These are phyloP conservation scores for Ogataea angusta DNA, from an alignment of 805 yeast genomes.

Conservation along the genomic window DNA sequence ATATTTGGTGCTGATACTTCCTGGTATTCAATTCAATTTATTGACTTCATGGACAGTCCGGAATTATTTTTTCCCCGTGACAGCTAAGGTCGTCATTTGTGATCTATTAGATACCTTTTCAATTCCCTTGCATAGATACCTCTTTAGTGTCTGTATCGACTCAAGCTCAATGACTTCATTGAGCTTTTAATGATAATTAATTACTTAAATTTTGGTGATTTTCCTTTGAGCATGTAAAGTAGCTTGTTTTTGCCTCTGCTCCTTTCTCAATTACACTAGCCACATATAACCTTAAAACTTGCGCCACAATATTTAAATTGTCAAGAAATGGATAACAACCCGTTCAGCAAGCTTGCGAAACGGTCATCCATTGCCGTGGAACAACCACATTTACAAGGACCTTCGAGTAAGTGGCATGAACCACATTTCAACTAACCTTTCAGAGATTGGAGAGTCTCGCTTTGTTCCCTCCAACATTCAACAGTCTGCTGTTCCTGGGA, in stretches of 20 bases:
- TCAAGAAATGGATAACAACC: slow-evolving; percentile 9
- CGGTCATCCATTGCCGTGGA: slow-evolving; percentile 31
- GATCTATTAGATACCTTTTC: slow-evolving; percentile 14
- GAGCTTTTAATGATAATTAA: slow-evolving; percentile 8
- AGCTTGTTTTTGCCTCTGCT: background rate
- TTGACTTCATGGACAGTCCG: background rate
- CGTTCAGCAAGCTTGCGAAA: slow-evolving; percentile 16
- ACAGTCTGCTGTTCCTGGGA: background rate
- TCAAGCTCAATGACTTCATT: slow-evolving; percentile 12
- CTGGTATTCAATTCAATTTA: slow-evolving; percentile 4
- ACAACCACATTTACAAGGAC: slow-evolving; percentile 22
- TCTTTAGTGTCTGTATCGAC: slow-evolving; percentile 17
- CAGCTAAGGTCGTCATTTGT: slow-evolving; percentile 1
- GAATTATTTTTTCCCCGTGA: slow-evolving; percentile 1
- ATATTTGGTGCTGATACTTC: slow-evolving; percentile 7
- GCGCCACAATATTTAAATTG: background rate
- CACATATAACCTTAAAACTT: background rate
- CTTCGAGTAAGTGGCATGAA: slow-evolving; percentile 10
- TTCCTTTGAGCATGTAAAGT: background rate
- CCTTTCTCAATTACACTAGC: background rate
- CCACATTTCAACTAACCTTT: background rate
- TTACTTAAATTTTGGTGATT: background rate
- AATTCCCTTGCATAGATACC: slow-evolving; percentile 13
- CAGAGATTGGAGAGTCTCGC: background rate
- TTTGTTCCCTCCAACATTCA: background rate